Conservation (phyloP, 2,329 filamentous ascomycete species). For the Mycocentrospora acerina region DNA sequence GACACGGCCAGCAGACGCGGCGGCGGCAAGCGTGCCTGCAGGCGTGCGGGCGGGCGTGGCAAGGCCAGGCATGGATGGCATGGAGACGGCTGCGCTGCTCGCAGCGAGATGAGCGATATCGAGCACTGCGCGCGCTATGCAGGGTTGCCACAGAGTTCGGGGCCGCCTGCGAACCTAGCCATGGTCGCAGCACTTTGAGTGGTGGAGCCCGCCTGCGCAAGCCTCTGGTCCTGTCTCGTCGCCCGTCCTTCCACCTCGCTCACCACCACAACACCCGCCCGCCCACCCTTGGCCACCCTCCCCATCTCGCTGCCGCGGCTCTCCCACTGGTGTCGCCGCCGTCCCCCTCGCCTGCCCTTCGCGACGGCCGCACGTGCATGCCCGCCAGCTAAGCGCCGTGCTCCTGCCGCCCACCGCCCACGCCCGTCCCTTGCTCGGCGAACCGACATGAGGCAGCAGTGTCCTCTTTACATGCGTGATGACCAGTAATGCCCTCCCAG, state of each 20-base stretch:
- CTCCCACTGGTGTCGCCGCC: slow-evolving; percentile 11
- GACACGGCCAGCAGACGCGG: not conserved
- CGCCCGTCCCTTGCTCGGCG: slow-evolving; percentile 28
- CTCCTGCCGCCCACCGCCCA: slow-evolving; percentile 16
- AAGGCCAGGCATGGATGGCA: too few relatives aligned
- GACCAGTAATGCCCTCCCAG: slow-evolving; percentile 43
- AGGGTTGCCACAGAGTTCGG: slow-evolving; percentile 17
- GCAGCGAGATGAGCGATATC: too few relatives aligned
- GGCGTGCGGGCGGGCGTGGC: too few relatives aligned
- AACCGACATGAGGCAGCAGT: slow-evolving; percentile 44
- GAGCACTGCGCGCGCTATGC: not conserved
- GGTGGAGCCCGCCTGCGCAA: slow-evolving; percentile 16
- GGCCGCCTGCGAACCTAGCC: slow-evolving; percentile 10
- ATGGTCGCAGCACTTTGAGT: slow-evolving; percentile 14
- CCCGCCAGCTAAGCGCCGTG: slow-evolving; percentile 22
- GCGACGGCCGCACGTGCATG: slow-evolving; percentile 5
- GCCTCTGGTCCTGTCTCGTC: slow-evolving; percentile 16
- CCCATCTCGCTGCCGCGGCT: slow-evolving; percentile 1
- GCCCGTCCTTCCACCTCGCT: slow-evolving; percentile 8
- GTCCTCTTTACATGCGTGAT: slow-evolving; percentile 42
- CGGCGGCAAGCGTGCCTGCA: too few relatives aligned
- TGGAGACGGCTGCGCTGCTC: too few relatives aligned
- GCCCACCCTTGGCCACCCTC: slow-evolving; percentile 6
- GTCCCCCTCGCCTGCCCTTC: slow-evolving; percentile 3
- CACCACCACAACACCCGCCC: slow-evolving; percentile 12